Evolutionary conservation across 345 rosid species (phyloP).

Genomic region (Hevea brasiliensis): DNA sequence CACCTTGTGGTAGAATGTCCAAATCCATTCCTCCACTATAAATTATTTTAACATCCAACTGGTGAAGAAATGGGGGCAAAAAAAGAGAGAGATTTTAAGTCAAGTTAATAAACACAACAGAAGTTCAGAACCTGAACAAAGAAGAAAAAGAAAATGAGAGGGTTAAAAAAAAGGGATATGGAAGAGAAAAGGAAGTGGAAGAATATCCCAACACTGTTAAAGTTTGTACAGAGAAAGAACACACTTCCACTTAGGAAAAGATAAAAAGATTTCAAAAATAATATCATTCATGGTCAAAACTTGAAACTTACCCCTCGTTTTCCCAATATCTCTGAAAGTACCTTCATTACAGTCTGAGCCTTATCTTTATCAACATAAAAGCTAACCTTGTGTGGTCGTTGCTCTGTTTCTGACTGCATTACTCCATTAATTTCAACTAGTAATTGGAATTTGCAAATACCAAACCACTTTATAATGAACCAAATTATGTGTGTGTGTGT

Average conservation of each 20-base stretch:
- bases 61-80: constrained; percentile 1
- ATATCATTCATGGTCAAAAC: not conserved
- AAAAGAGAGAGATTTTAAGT: not conserved
- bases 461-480: constrained; percentile 13
- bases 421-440: constrained; percentile 21
- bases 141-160: not conserved
- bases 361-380: constrained; percentile 76
- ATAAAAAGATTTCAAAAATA: not conserved
- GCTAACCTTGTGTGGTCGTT: constrained; percentile 87
- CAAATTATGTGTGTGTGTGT: no score
- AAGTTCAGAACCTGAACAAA: not conserved
- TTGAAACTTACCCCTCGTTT: constrained; percentile 59
- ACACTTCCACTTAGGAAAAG: not conserved
- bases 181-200: not conserved
- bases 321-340: constrained; percentile 55
- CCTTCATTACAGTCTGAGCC: constrained; percentile 66
- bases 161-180: not conserved
- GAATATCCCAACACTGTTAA: not conserved
- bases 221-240: not conserved
- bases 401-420: constrained; percentile 86
- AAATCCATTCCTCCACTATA: constrained; percentile 96
- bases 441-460: constrained; percentile 11
- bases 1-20: constrained; percentile 93
- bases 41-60: constrained; percentile 92
- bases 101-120: not conserved